A percentile compares a stretch with the other conserved stretches of the same genome.
These are phyloP conservation scores for Chlamydomonas eustigma DNA, from an alignment of 139 green algal genomes.

Conservation along the genomic window DNA sequence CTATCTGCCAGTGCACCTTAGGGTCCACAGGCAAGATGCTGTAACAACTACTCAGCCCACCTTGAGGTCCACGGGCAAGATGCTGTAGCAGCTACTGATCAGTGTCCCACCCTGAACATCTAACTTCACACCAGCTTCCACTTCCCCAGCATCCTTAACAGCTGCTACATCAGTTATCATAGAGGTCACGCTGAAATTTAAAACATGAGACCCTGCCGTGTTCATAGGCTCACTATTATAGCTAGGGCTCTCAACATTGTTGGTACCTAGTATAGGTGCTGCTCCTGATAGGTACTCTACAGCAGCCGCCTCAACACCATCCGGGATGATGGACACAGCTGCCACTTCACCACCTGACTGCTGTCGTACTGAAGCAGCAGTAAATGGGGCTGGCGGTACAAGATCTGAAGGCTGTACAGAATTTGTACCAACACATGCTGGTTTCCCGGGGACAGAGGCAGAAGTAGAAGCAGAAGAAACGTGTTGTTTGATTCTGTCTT, in stretches of 20 bases:
- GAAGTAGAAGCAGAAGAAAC: not conserved
- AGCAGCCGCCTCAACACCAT: not conserved
- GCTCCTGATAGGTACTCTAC: too few species aligned
- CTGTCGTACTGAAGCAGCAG: not conserved
- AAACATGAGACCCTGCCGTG: too few species aligned
- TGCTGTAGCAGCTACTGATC: slow-evolving; percentile 41
- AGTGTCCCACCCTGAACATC: slow-evolving; percentile 26
- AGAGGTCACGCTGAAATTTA: too few species aligned
- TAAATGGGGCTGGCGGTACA: not conserved
- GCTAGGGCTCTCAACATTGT: too few species aligned
- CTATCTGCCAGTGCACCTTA: not conserved
- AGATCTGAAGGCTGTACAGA: not conserved
- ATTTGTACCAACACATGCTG: not conserved
- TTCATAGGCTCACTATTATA: too few species aligned
- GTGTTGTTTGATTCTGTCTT: slow-evolving; percentile 7
- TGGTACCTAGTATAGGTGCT: too few species aligned
- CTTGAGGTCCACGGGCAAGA: slow-evolving; percentile 57
- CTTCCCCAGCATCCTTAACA: not conserved
- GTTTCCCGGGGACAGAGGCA: too few species aligned
- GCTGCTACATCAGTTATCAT: too few species aligned
- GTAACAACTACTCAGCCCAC: slow-evolving; percentile 37
- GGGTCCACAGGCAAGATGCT: slow-evolving; percentile 59
- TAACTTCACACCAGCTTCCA: not conserved
- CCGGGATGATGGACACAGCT: not conserved
- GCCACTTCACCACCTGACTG: too few species aligned